Base-by-base conservation (phyloP, 495 filamentous ascomycete species). In the Aspergillus nanangensis region DNA sequence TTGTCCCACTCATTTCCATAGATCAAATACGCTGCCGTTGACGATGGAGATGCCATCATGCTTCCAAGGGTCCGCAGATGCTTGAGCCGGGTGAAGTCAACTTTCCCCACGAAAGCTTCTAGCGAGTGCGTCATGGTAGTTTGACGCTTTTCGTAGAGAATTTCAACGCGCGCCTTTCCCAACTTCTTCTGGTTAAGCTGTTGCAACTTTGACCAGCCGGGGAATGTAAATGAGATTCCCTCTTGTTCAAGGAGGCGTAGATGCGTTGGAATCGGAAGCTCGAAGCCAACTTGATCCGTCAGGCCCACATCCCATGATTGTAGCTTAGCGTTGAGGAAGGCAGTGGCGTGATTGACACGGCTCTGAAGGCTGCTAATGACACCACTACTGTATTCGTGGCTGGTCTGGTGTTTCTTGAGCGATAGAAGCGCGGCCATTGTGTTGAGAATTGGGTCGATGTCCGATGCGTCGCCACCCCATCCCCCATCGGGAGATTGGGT, bases 31-130 rank as follows among this genome's bases (percentile, higher is more conserved):
- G 65, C 68, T 11, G 66, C 66, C 8, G 69, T 76, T 1, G 66
- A 67, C 18, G 71, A 69, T 10, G 72, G 72, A 8, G 71, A 74
- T 4, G 56, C 71, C 61, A 74, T 54, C 55, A 74, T 70, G 7
- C 56, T 57, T 8, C 70, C 71, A 38, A 52, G 51, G 19, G 58
- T 55, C 38, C 60, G 63, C 41, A 72, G 64, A 18, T 71, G 70
- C n/a, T 48, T 54, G 11, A 75, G 51, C 29, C 56, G 57, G 40
- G 67, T 57, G 29, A 75, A 67, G 20, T 67, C 60, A 11, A 75
- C 33, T 14, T 58, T 58, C 17, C 69, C 70, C 3, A 67, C 56
- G 42, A 73, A 70, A 3, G 64, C 62, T 37, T 75, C 71, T 1
- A 75, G 53, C 1, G 69, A 72, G 36, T 75, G 66, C 13, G 69